Evolutionary conservation across 2,329 filamentous ascomycete species (phyloP).

Genomic region (Magnaporthiopsis incrustans): DNA sequence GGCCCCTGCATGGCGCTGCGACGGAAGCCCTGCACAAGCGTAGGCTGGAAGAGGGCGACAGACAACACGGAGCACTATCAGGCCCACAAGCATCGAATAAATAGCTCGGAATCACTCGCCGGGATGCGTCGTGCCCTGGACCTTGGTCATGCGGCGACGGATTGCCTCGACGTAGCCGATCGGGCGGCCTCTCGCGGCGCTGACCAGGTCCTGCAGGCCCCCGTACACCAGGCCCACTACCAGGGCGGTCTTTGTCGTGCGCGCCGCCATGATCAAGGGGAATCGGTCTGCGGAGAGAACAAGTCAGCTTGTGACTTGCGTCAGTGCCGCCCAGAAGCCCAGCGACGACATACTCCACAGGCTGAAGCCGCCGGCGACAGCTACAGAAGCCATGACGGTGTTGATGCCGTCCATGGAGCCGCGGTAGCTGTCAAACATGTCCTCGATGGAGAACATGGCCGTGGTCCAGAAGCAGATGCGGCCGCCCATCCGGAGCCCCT

Average conservation of each 20-base stretch:
- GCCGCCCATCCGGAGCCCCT: conserved; percentile 67
- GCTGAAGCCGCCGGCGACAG: conserved; percentile 80
- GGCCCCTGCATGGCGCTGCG: not conserved
- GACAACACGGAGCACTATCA: no score
- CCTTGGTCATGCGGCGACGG: conserved; percentile 18
- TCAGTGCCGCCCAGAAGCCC: not conserved
- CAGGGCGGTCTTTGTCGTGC: conserved; percentile 73
- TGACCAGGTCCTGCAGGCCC: conserved; percentile 67
- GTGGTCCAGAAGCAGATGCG: conserved; percentile 65
- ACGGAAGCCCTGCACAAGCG: not conserved
- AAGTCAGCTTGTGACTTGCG: not conserved
- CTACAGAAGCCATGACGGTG: conserved; percentile 74
- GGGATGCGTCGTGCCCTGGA: not conserved
- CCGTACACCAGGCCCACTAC: conserved; percentile 75
- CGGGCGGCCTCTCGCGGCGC: conserved; percentile 59
- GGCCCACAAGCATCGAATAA: no score
- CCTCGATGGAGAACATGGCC: conserved; percentile 74
- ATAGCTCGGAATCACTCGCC: not conserved
- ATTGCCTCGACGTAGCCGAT: conserved; percentile 69
- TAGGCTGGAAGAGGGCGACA: not conserved
- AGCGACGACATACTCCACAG: conserved; percentile 59
- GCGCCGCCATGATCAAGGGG: conserved; percentile 65
- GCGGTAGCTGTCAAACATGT: conserved; percentile 69
- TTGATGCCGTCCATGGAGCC: conserved; percentile 68
- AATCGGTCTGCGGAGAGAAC: conserved; percentile 55